Evolutionary conservation across 106 monocot species (phyloP).

Genomic region (Vanilla planifolia): DNA sequence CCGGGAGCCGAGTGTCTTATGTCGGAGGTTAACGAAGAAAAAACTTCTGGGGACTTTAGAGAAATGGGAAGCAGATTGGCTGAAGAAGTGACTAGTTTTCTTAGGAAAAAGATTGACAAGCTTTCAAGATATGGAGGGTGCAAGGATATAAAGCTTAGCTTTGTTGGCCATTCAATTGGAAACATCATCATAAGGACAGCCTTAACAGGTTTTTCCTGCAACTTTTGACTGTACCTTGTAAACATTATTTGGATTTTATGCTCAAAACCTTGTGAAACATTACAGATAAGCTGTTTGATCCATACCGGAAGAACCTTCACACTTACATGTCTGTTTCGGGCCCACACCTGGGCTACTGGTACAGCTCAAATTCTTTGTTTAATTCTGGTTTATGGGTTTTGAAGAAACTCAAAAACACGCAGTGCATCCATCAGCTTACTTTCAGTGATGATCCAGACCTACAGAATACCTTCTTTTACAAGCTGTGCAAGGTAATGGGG

Average conservation of each 20-base stretch:
- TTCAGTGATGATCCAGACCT: conserved; percentile 82
- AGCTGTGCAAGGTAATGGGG: conserved; percentile 80
- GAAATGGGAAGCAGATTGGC: conserved; percentile 97
- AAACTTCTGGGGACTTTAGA: conserved; percentile 86
- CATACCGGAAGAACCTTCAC: conserved; percentile 67
- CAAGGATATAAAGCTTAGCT: conserved; percentile 81
- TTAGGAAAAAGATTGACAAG: conserved; percentile 78
- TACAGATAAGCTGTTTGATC: conserved; percentile 66
- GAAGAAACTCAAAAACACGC: conserved; percentile 83
- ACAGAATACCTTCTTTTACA: conserved; percentile 90
- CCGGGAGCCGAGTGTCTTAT: conserved; percentile 89
- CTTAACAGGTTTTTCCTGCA: conserved; percentile 51
- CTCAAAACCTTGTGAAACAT: conserved; percentile 11
- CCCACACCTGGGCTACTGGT: conserved; percentile 90
- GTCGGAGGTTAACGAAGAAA: conserved; percentile 96
- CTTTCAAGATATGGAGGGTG: conserved; percentile 68
- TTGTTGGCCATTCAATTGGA: conserved; percentile 99
- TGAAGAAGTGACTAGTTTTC: conserved; percentile 59
- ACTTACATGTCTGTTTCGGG: conserved; percentile 96
- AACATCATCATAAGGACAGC: conserved; percentile 95
- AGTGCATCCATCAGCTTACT: conserved; percentile 92
- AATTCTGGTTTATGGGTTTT: conserved; percentile 96
- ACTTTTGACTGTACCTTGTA: conserved; percentile 7
- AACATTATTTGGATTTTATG: not conserved
- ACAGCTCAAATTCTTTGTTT: conserved; percentile 94